Evolutionary conservation across 768 basidiomycete genomes (phyloP), one percentile per base, ranked within the genome.

Genomic region (Lactarius indigo): DNA sequence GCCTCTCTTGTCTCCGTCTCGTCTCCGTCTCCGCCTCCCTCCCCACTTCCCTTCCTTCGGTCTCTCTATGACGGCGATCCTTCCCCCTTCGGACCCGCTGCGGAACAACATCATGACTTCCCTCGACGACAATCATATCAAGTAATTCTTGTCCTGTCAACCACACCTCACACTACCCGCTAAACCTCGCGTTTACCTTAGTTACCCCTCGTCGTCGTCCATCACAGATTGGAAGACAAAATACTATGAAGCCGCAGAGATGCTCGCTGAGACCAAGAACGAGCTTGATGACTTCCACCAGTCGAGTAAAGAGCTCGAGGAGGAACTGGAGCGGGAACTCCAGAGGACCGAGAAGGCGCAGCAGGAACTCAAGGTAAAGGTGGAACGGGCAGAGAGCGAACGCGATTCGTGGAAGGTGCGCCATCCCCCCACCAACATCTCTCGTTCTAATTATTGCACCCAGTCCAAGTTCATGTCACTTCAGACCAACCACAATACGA

Each of bases 351-450:
- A 96, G 79, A 90, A 87, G 76, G 83, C 90, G 1, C 91, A 94
- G 74, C 85, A 88, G 74, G 92, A 93, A 28, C 83, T 92, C 39
- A 87, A 83, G 79, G 81, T 85, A 71, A 92, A 89, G 77, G 87
- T 85, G 33, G 80, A 84, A 37, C 85, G 82, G 72, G 83, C 89
- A 57, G 90, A 92, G 73, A 76, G 77, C 44, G 94, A 94, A 74
- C 83, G 88, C 69, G 94, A 96, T 69, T 90, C 94, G 35, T 96
- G 95, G 95, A 96, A 96, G 89, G 94, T 94, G 65, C 62, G 85
- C 78, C 28, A 23, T 7, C 23, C 44, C 57, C 47, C n/a, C 10
- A 12, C 61, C 44, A 12, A 7, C 33, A 31, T 64, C 30, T 63
- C 60, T 61, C 70, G 44, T 47, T 60, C 63, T 62, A 68, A 65